Evolutionary conservation across 257 asterid genomes (phyloP).

Genomic region (Solanum appendiculatum): DNA sequence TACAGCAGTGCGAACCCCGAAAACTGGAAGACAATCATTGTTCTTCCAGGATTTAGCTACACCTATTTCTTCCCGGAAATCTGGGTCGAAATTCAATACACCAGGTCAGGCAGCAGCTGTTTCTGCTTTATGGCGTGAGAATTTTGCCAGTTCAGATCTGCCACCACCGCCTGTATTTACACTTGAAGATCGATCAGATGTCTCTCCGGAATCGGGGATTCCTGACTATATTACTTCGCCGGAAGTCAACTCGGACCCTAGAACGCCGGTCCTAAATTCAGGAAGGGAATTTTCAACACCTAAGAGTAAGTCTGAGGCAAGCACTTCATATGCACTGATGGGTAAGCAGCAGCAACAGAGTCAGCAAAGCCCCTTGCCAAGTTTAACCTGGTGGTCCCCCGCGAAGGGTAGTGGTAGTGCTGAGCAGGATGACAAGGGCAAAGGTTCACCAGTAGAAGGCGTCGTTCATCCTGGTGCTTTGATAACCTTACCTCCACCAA

Average conservation of each 20-base stretch:
- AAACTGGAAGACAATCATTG: constrained; percentile 70
- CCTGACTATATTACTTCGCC: constrained; percentile 65
- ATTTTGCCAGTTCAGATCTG: constrained; percentile 78
- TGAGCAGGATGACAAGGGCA: constrained; percentile 80
- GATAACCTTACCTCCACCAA: constrained; percentile 78
- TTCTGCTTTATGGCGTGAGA: constrained; percentile 93
- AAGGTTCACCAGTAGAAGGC: constrained; percentile 93
- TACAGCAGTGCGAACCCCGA: constrained; percentile 54
- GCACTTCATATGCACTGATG: constrained; percentile 50
- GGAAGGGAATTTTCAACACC: constrained; percentile 62
- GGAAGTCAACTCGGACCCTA: constrained; percentile 60
- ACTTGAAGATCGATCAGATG: constrained; percentile 72
- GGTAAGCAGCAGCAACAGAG: constrained; percentile 45
- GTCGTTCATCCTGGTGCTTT: constrained; percentile 85
- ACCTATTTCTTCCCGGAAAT: constrained; percentile 63
- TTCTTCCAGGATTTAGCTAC: constrained; percentile 87
- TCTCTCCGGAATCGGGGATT: constrained; percentile 73
- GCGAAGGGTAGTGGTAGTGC: constrained; percentile 56
- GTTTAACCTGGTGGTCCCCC: constrained; percentile 83
- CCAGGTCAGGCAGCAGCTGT: constrained; percentile 97
- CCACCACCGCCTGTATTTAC: constrained; percentile 94
- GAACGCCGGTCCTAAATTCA: constrained; percentile 40
- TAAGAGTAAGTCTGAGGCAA: constrained; percentile 59
- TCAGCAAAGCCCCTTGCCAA: constrained; percentile 51
- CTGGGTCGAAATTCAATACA: constrained; percentile 59